phyloP scores from a whole-genome alignment of 495 filamentous ascomycete species.

The Aspergillus mulundensis region DNA sequence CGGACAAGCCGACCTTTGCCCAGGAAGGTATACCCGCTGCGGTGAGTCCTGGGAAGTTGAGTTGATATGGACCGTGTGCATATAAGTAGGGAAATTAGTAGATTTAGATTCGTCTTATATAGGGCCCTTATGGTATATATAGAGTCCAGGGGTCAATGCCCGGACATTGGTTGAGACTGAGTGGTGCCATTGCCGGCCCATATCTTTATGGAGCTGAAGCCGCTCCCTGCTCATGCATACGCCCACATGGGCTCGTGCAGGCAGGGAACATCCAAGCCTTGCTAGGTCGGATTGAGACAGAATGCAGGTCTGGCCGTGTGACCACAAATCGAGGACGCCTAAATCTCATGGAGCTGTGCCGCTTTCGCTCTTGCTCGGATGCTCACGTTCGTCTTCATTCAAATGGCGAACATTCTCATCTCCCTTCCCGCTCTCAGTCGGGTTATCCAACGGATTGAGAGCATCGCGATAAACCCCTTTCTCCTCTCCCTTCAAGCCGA shows the following conservation, averaged over 20 bases:
- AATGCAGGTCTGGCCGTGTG: background rate
- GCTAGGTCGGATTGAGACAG: background rate
- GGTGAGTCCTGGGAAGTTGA: background rate
- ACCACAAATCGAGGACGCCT: background rate
- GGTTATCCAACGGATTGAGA: constrained; percentile 21
- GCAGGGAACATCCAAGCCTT: background rate
- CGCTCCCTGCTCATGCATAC: background rate
- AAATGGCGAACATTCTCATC: background rate
- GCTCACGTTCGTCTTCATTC: background rate
- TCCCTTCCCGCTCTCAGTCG: background rate
- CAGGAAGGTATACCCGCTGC: background rate
- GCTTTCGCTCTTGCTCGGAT: too few species aligned
- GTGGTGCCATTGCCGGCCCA: background rate
- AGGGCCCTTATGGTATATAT: background rate
- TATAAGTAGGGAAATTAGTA: background rate
- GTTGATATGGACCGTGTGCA: background rate
- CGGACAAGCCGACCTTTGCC: background rate
- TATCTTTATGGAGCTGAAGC: background rate
- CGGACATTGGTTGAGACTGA: background rate
- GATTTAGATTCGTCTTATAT: background rate
- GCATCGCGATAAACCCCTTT: constrained; percentile 34
- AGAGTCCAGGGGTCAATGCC: background rate
- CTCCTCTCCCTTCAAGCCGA: constrained; percentile 43
- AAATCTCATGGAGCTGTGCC: background rate
- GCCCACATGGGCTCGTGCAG: background rate